phyloP scores from a whole-genome alignment of 805 yeast genomes.

The Clavispora fructus region DNA sequence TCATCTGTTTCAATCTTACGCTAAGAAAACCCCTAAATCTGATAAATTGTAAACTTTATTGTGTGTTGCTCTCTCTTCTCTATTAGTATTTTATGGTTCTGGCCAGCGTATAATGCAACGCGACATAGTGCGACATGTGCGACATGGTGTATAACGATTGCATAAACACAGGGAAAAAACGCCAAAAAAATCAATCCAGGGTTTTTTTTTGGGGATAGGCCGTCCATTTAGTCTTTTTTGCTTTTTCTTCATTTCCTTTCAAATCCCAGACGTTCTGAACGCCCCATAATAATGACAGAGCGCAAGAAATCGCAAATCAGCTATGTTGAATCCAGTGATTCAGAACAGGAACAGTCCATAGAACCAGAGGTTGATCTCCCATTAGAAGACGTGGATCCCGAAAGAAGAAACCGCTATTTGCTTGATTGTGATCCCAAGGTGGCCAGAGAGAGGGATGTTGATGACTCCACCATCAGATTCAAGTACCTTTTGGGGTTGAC shows the following conservation, averaged over 20 bases:
- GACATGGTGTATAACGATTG: not conserved
- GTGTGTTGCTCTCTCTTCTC: too few species aligned
- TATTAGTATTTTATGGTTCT: too few species aligned
- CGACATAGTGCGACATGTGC: not conserved
- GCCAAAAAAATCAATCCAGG: not conserved
- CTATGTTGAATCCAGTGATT: conserved; percentile 2
- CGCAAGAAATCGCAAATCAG: conserved; percentile 1
- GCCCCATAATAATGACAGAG: not conserved
- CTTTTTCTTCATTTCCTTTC: not conserved
- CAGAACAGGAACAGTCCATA: conserved; percentile 3
- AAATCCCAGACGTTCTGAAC: not conserved
- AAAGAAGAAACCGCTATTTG: conserved; percentile 8
- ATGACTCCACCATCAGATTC: conserved; percentile 74
- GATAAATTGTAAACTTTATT: too few species aligned
- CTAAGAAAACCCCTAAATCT: too few species aligned
- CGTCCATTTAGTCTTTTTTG: not conserved
- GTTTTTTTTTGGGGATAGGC: not conserved
- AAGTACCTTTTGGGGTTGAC: conserved; percentile 77
- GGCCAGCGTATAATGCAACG: not conserved
- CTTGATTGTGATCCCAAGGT: conserved; percentile 45
- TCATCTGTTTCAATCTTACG: too few species aligned
- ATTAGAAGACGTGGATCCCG: conserved; percentile 2
- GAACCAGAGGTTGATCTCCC: conserved; percentile 1
- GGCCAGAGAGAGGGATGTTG: conserved; percentile 46
- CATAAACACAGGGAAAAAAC: conserved; percentile 1